Evolutionary conservation across 768 basidiomycete genomes (phyloP).

Genomic region (Rhodosporidiobolus sp.): DNA sequence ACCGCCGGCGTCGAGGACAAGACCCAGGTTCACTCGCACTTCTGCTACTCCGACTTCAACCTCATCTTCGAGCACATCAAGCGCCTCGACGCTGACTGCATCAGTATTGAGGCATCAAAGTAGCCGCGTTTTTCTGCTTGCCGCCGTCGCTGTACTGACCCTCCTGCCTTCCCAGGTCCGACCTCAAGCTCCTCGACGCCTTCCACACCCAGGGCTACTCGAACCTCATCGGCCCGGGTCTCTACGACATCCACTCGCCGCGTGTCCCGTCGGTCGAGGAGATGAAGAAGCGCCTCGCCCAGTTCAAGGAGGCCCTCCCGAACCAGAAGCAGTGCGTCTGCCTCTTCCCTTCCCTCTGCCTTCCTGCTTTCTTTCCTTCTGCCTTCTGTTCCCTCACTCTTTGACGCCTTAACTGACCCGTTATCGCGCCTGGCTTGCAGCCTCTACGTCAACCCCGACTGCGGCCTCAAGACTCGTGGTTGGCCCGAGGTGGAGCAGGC

Average conservation of each 20-base stretch:
- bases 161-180: slow-evolving; percentile 96
- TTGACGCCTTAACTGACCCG: neutral
- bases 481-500: slow-evolving; percentile 36
- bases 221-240: slow-evolving; percentile 78
- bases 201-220: slow-evolving; percentile 77
- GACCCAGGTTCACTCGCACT: slow-evolving; percentile 97
- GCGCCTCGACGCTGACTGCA: slow-evolving; percentile 91
- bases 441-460: slow-evolving; percentile 93
- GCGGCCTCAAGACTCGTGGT: slow-evolving; percentile 89
- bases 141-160: slow-evolving; percentile 44
- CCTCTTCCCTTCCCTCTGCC: no score
- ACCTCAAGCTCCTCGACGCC: slow-evolving; percentile 93
- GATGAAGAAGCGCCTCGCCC: slow-evolving; percentile 84
- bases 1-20: slow-evolving; percentile 92
- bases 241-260: slow-evolving; percentile 74
- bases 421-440: neutral
- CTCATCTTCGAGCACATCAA: slow-evolving; percentile 59
- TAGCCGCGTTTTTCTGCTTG: neutral
- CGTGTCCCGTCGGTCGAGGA: slow-evolving; percentile 91
- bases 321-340: slow-evolving; percentile 19
- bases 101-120: slow-evolving; percentile 53
- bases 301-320: slow-evolving; percentile 59
- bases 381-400: neutral
- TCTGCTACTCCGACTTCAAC: slow-evolving; percentile 92
- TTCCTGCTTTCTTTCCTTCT: no score